Evolutionary conservation across 1,284 basidiomycete genomes (phyloP).

Genomic region (Ustilago cynodontis): DNA sequence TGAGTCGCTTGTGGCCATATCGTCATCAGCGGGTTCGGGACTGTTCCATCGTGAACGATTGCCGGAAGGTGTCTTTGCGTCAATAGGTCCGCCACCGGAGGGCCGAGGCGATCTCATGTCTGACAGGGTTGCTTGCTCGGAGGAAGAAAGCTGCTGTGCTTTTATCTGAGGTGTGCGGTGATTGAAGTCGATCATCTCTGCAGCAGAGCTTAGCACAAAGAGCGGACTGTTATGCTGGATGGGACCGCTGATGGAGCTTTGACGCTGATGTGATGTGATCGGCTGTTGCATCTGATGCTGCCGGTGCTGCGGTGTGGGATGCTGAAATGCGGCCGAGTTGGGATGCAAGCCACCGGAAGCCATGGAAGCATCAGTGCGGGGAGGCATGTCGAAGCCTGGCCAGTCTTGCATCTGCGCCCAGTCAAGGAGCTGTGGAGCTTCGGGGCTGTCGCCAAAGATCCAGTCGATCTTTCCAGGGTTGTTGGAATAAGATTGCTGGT

Average conservation of each 20-base stretch:
- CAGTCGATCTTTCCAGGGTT: slow-evolving; percentile 15
- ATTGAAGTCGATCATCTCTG: slow-evolving; percentile 14
- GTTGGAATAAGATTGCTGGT: background rate
- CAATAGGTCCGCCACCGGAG: background rate
- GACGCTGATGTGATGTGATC: slow-evolving; percentile 6
- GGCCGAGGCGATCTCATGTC: background rate
- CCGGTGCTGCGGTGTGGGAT: background rate
- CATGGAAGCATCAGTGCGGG: too few relatives aligned
- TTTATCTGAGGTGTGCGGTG: background rate
- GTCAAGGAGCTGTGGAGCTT: slow-evolving; percentile 18
- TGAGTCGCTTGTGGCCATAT: slow-evolving; percentile 6
- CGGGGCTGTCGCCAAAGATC: slow-evolving; percentile 26
- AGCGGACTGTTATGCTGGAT: slow-evolving; percentile 13
- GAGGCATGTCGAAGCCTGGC: slow-evolving; percentile 11
- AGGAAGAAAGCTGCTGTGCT: background rate
- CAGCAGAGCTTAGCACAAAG: slow-evolving; percentile 23
- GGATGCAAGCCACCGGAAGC: too few relatives aligned
- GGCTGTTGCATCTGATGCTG: background rate
- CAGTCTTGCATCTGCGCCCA: slow-evolving; percentile 21
- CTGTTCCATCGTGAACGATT: slow-evolving; percentile 30
- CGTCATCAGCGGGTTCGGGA: slow-evolving; percentile 19
- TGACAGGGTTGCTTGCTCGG: background rate
- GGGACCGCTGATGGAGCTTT: background rate
- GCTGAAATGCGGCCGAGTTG: too few relatives aligned
- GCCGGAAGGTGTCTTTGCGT: background rate